Evolutionary conservation across 1,284 basidiomycete genomes (phyloP), one percentile per base, ranked within the genome.

Genomic region (Fomitopsis pinicola): DNA sequence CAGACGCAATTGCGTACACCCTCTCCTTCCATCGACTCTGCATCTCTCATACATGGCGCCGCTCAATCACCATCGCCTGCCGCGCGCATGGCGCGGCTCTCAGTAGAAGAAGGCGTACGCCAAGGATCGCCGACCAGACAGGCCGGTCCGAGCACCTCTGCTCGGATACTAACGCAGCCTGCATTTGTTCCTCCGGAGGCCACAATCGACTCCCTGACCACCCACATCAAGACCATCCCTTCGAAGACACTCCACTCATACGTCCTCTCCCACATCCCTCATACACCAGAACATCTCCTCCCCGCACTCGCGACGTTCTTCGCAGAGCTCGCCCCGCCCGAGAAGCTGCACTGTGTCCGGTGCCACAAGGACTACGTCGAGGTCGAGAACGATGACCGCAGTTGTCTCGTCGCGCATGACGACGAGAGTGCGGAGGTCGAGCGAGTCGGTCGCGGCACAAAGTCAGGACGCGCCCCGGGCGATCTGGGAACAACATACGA

Each of bases 241-340:
- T 76, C 89, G 4, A 85, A 88, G 72, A 84, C 80, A 0, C 75
- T 92, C 2, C 85, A 89, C 65, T 64, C 78, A 2, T 91, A 88
- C 74, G 79, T 82, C 35, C 77, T 91, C 45, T 62, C 80, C 1
- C 80, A 80, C 63, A 76, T 90, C 58, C 70, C 70, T 35, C 57
- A 57, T 36, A 65, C 71, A 26, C 66, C 69, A 9, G 67, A 63
- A 22, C 62, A 67, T 38, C 64, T 67, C 0, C 72, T 84, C 8
- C 71, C 77, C 30, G 72, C 78, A 14, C 76, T 90, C 5, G 73
- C 78, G 1, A 60, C 73, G 0, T 89, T 90, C 73, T 89, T 88
- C 68, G 72, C 79, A 4, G 71, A 77, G 1, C 81, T 92, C 48
- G 73, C 77, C 0, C 87, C 86, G 0, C 89, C 90, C 0, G 87